Evolutionary conservation across 306 rosid species (phyloP), one percentile per base, ranked within the genome.

Genomic region (Spatholobus suberectus): DNA sequence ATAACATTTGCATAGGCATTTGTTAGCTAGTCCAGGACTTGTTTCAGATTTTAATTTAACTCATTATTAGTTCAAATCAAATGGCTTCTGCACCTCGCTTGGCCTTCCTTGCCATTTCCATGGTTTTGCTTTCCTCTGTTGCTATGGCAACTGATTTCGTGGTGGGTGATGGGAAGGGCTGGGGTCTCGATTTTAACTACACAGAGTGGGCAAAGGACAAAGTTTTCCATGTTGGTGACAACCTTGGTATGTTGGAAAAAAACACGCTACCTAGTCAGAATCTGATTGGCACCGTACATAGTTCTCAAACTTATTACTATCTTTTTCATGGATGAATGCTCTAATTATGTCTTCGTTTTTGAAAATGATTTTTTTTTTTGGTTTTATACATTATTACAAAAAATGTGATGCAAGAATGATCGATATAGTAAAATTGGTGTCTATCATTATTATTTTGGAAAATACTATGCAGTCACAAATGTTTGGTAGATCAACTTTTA

Each of bases 141-240:
- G 90, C 85, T 0, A 67, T 74, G 59, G 93, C 93, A 14, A 35
- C 78, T 54, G 93, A 86, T 49, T 41, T 59, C 79, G 0, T 40
- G 5, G 93, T 90, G 1, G 91, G 93, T 37, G 93, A 73, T 27
- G 76, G 72, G 0, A 61, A 70, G 5, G 91, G 91, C 4, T 90
- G 93, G 93, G 76, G 61, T 1, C 2, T 24, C 40, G 67, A 73
- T 18, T 59, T 78, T 29, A 40, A 88, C 81, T 88, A 86, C 54
- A 4, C 77, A 29, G 51, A 37, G 0, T 90, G 91, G 91, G 74
- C 93, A 10, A 27, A 82, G 11, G 89, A 34, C 51, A 86, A 86
- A 68, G 80, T 73, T 51, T 88, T 90, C 26, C 80, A 0, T 2
- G 87, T 88, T 52, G 91, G 93, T 10, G 93, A 88, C 76, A 79